These are phyloP conservation scores for Tricholoma sp. DNA, from an alignment of 768 basidiomycete species.

Conservation along the genomic window DNA sequence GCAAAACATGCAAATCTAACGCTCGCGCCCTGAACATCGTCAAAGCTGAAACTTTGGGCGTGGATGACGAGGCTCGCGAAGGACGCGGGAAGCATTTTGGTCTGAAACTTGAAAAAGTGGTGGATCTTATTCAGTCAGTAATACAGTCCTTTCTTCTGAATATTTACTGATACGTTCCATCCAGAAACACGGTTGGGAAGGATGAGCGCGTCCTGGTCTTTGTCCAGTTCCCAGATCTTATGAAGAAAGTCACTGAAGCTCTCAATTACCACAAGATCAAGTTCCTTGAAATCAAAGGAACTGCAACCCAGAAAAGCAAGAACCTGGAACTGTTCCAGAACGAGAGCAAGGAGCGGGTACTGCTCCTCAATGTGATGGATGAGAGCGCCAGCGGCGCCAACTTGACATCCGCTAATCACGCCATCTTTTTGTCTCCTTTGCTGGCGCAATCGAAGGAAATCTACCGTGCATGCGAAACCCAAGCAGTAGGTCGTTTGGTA, in stretches of 20 bases:
- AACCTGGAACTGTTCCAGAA: slow-evolving; percentile 85
- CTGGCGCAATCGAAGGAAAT: slow-evolving; percentile 78
- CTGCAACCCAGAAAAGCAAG: slow-evolving; percentile 72
- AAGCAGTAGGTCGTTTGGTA: slow-evolving; percentile 79
- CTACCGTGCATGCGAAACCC: slow-evolving; percentile 79
- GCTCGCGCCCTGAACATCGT: slow-evolving; percentile 83
- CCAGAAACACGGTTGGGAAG: slow-evolving; percentile 61
- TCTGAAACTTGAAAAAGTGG: slow-evolving; percentile 74
- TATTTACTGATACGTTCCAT: slow-evolving; percentile 7
- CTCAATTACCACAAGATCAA: slow-evolving; percentile 65
- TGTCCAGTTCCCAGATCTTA: slow-evolving; percentile 94
- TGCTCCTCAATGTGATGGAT: slow-evolving; percentile 90
- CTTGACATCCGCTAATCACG: slow-evolving; percentile 89
- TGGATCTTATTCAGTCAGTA: slow-evolving; percentile 69
- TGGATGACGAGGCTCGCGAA: slow-evolving; percentile 72
- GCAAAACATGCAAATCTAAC: slow-evolving; percentile 70
- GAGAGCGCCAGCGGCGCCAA: slow-evolving; percentile 94
- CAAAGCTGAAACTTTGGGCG: slow-evolving; percentile 69
- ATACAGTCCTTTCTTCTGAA: background rate
- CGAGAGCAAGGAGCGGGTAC: slow-evolving; percentile 67
- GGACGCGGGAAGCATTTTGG: slow-evolving; percentile 76
- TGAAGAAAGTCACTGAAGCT: slow-evolving; percentile 86
- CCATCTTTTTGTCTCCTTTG: slow-evolving; percentile 90
- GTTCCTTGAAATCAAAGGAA: slow-evolving; percentile 79
- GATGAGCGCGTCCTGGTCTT: slow-evolving; percentile 86